phyloP scores from a whole-genome alignment of 192 early-diverging fungal species.

The Coemansia sp. region DNA sequence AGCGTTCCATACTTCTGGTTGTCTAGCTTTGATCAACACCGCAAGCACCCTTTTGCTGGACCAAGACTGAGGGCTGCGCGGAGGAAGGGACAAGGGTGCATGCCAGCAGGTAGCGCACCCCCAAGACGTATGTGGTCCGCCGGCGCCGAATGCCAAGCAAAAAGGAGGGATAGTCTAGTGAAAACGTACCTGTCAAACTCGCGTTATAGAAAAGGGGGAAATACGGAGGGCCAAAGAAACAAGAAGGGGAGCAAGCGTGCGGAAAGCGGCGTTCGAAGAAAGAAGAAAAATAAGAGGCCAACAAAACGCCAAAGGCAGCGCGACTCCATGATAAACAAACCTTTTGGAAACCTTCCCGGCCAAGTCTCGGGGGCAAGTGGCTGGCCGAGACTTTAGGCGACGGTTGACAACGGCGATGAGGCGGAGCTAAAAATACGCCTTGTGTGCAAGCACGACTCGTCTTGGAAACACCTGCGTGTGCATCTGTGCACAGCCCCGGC shows the following conservation, averaged over 20 bases:
- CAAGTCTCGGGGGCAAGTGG: neutral
- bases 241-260: conserved; percentile 7
- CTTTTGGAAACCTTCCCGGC: neutral
- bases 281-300: conserved; percentile 7
- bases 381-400: too few relatives aligned
- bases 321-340: conserved; percentile 10
- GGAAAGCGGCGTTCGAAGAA: conserved; percentile 8
- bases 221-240: conserved; percentile 2
- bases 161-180: neutral
- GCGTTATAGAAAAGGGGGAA: conserved; percentile 5
- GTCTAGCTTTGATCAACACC: neutral
- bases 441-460: neutral
- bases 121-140: neutral
- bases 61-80: neutral
- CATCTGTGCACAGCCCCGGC: neutral
- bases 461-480: neutral
- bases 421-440: conserved; percentile 5
- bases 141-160: neutral
- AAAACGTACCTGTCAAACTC: conserved; percentile 6
- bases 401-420: neutral
- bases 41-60: neutral
- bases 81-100: neutral
- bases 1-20: conserved; percentile 6
- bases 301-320: conserved; percentile 1
- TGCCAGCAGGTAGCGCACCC: too few relatives aligned